phyloP scores from a whole-genome alignment of 139 green algal genomes.

The Choricystis sp. region DNA sequence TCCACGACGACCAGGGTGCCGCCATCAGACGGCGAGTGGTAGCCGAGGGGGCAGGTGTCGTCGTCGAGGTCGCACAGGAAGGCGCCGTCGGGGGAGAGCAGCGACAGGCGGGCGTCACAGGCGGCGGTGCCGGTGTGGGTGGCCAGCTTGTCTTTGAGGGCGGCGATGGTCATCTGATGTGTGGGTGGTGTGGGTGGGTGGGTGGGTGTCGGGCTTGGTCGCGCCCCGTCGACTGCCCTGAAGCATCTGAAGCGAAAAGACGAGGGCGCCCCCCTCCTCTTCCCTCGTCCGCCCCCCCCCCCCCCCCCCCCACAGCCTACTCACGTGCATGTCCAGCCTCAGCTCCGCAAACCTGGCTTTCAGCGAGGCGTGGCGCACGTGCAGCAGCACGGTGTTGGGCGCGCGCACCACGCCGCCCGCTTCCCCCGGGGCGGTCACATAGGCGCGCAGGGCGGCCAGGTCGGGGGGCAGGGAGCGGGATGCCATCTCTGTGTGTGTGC shows the following conservation, averaged over 20 bases:
- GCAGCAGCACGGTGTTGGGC: constrained; percentile 70
- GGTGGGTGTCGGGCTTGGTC: not conserved
- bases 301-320: constrained; percentile 1
- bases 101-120: constrained; percentile 56
- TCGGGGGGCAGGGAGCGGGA: too few species aligned
- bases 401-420: constrained; percentile 33
- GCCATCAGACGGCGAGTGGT: constrained; percentile 68
- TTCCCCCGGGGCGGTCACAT: constrained; percentile 27
- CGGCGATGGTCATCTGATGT: constrained; percentile 53
- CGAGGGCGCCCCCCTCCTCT: too few species aligned
- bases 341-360: constrained; percentile 84
- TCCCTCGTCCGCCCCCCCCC: too few species aligned
- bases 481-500: too few species aligned
- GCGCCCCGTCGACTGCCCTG: not conserved
- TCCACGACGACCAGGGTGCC: constrained; percentile 78
- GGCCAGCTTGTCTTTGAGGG: constrained; percentile 78
- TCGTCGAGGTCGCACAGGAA: constrained; percentile 30
- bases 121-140: constrained; percentile 71
- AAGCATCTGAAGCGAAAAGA: not conserved
- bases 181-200: not conserved
- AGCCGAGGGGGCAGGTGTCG: constrained; percentile 55
- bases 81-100: constrained; percentile 76
- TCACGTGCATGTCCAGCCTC: constrained; percentile 73
- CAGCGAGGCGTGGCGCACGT: constrained; percentile 85
- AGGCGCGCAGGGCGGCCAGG: constrained; percentile 34